phyloP scores from a whole-genome alignment of 202 grass and related monocot species.

The Setaria viridis region DNA sequence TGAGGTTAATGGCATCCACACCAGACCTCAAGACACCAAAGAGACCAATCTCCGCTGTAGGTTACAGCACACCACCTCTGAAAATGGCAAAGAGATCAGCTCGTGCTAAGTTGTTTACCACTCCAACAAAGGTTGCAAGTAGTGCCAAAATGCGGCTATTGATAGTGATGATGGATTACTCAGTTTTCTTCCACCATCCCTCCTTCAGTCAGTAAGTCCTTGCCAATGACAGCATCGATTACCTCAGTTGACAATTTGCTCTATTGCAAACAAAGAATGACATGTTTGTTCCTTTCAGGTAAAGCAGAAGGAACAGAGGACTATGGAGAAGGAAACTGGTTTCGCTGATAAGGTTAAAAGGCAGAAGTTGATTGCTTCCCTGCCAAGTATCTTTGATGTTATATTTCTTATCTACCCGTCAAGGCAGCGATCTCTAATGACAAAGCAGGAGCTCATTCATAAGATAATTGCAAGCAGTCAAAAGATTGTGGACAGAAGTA shows the following conservation, averaged over 20 bases:
- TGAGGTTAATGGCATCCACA: conserved; percentile 61
- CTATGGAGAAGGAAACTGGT: conserved; percentile 59
- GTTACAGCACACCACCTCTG: conserved; percentile 40
- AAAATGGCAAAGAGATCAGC: conserved; percentile 54
- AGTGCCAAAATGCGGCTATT: conserved; percentile 23
- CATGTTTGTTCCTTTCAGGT: conserved; percentile 48
- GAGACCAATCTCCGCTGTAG: conserved; percentile 45
- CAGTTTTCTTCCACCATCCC: conserved; percentile 71
- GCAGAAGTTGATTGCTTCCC: conserved; percentile 71
- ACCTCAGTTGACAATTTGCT: background rate
- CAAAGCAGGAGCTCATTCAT: conserved; percentile 79
- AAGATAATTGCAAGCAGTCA: conserved; percentile 66
- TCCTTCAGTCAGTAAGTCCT: conserved; percentile 69
- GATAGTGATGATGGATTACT: conserved; percentile 54
- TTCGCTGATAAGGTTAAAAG: conserved; percentile 62
- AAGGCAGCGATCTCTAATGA: conserved; percentile 67
- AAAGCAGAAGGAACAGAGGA: conserved; percentile 67
- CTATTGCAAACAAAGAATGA: conserved; percentile 12
- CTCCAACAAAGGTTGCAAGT: conserved; percentile 62
- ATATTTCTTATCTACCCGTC: conserved; percentile 76
- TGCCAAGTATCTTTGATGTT: conserved; percentile 71
- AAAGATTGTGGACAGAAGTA: conserved; percentile 76
- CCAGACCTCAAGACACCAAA: conserved; percentile 67
- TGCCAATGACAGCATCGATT: background rate
- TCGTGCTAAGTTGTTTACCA: conserved; percentile 72